Conservation (phyloP, 495 filamentous ascomycete species). For the Aspergillus bertholletiae region DNA sequence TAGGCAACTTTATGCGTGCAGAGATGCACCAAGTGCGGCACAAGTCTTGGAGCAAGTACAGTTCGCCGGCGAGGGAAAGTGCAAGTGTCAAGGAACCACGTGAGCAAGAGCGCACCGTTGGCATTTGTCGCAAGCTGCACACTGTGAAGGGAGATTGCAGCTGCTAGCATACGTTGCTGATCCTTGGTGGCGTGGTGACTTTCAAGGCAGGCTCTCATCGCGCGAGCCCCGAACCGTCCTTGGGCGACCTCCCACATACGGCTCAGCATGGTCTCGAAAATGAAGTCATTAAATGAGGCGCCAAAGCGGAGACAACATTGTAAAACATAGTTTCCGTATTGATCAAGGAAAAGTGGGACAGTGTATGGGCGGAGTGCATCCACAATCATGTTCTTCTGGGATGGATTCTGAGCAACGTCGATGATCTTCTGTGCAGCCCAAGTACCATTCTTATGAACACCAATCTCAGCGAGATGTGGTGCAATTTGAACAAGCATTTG, state of each 20-base stretch:
- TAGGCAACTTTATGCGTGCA: conserved; percentile 99
- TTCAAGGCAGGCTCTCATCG: conserved; percentile 95
- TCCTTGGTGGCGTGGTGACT: conserved; percentile 94
- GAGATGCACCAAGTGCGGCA: conserved; percentile 93
- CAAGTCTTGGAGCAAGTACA: conserved; percentile 86
- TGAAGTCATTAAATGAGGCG: conserved; percentile 85
- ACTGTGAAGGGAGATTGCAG: conserved; percentile 91
- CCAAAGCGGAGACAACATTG: conserved; percentile 94
- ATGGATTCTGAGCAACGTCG: conserved; percentile 81
- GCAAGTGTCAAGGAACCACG: conserved; percentile 98
- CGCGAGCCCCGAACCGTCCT: conserved; percentile 89
- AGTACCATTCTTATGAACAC: conserved; percentile 97
- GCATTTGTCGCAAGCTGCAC: conserved; percentile 95
- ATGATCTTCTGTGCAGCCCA: conserved; percentile 99
- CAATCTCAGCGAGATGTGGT: conserved; percentile 92
- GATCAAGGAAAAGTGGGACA: conserved; percentile 88
- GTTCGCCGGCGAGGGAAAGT: conserved; percentile 89
- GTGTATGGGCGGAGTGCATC: conserved; percentile 80
- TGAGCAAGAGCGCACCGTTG: conserved; percentile 89
- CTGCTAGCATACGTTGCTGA: conserved; percentile 91
- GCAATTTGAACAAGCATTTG: conserved; percentile 85
- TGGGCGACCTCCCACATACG: conserved; percentile 93
- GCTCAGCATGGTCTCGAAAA: conserved; percentile 95
- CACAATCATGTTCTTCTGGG: conserved; percentile 81
- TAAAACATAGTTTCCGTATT: conserved; percentile 97